A percentile compares a stretch with the other conserved stretches of the same genome.
Evolutionary conservation across 495 filamentous ascomycete genomes (phyloP).

Genomic region (Aspergillus nidulans): DNA sequence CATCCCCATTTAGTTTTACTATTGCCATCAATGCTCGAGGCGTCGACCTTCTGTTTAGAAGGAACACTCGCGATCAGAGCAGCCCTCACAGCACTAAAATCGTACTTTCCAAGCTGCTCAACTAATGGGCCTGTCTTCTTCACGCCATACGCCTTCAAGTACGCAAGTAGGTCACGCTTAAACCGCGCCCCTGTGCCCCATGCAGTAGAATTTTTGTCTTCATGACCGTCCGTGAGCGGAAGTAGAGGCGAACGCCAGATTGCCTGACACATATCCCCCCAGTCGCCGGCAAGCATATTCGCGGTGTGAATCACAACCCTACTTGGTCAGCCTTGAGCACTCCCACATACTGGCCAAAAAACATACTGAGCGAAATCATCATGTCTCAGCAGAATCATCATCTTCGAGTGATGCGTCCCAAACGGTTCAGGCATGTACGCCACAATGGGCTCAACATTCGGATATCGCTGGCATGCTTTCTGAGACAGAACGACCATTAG

Average conservation of each 20-base stretch:
- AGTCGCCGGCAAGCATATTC: slow-evolving; percentile 83
- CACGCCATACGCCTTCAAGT: slow-evolving; percentile 64
- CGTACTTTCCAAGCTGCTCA: slow-evolving; percentile 54
- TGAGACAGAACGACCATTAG: slow-evolving; percentile 18
- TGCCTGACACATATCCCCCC: slow-evolving; percentile 83
- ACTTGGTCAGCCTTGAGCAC: background rate
- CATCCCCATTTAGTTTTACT: slow-evolving; percentile 65
- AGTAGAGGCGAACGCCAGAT: slow-evolving; percentile 77
- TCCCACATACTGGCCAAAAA: background rate
- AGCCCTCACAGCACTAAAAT: slow-evolving; percentile 67
- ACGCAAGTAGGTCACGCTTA: slow-evolving; percentile 70
- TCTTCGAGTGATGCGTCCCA: slow-evolving; percentile 85
- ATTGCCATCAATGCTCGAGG: slow-evolving; percentile 23
- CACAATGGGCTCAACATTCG: slow-evolving; percentile 65
- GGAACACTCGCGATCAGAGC: slow-evolving; percentile 75
- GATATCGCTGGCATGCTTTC: slow-evolving; percentile 57
- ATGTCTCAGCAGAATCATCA: slow-evolving; percentile 75
- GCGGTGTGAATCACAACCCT: slow-evolving; percentile 80
- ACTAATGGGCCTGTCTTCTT: slow-evolving; percentile 49
- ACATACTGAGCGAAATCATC: slow-evolving; percentile 67
- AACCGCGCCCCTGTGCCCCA: slow-evolving; percentile 65
- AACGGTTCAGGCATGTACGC: slow-evolving; percentile 84
- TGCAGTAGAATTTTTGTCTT: slow-evolving; percentile 2
- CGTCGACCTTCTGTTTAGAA: slow-evolving; percentile 50
- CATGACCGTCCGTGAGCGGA: slow-evolving; percentile 34